Evolutionary conservation across 805 yeast genomes (phyloP), one percentile per base, ranked within the genome.

Genomic region (Teunomyces funiuensis): DNA sequence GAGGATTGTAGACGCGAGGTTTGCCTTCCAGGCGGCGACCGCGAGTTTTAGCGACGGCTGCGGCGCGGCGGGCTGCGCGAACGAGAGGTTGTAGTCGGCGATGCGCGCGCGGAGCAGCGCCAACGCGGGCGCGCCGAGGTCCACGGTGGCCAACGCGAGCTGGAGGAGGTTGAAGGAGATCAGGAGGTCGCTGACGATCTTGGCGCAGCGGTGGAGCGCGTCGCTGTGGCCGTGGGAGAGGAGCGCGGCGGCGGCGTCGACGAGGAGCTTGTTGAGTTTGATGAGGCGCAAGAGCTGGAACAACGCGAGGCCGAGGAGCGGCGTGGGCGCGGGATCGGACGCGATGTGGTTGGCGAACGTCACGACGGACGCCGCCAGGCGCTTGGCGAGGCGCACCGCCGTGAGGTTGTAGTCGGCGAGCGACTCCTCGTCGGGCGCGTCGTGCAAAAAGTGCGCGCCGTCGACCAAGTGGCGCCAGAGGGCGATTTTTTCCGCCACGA

Each of bases 351-450:
- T 63, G 4, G 71, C 60, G 37, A 67, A 55, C 18, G 46, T 54
- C 29, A 61, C 40, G 11, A 68, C 53, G 2, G 63, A 47, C 14
- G 40, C 45, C 5, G 71, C 46, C 5, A 67, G 46, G 28, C 58
- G 69, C 49, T 67, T 71, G 10, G 68, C 51, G 7, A 73, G 43
- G 36, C 77, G 52, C 14, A 63, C 55, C 13, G 72, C 51, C 44
- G 71, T 71, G 31, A 70, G 47, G 36, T 70, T 72, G 41, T 60
- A 57, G 46, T 74, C 78, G 40, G 46, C 41, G 8, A 60, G 33
- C 20, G 54, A 63, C 27, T 65, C 70, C 36, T 65, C 60, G 20
- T 55, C 62, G 26, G 46, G 36, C 6, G 41, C 27, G 14, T 39
- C 29, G 15, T 30, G 22, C 9, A 39, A 13, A 31, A 37, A 30